Evolutionary conservation across 1,284 basidiomycete genomes (phyloP).

Genomic region (Pseudozyma sp.): DNA sequence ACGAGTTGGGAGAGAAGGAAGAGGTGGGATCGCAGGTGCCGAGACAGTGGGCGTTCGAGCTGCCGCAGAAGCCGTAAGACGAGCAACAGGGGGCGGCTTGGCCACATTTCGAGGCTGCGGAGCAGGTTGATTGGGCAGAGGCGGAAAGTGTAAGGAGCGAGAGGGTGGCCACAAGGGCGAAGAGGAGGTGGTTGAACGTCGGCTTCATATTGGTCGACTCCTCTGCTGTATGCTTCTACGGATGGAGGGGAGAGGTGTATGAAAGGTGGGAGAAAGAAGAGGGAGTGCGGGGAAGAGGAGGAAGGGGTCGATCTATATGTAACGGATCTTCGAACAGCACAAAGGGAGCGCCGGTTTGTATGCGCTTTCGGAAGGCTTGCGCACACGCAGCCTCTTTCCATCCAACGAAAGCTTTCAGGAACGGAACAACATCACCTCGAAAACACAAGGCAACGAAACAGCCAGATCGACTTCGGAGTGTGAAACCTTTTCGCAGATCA

Average conservation of each 20-base stretch:
- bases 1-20: conserved; percentile 41
- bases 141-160: conserved; percentile 14
- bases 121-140: conserved; percentile 22
- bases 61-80: conserved; percentile 49
- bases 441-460: background rate
- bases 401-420: conserved; percentile 1
- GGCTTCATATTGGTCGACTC: conserved; percentile 10
- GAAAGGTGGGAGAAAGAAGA: background rate
- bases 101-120: conserved; percentile 28
- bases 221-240: background rate
- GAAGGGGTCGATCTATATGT: background rate
- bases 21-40: conserved; percentile 44
- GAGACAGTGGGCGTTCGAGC: conserved; percentile 27
- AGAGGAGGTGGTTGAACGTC: conserved; percentile 18
- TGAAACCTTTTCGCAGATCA: background rate
- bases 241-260: conserved; percentile 6
- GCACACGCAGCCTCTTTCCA: too few relatives aligned
- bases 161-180: conserved; percentile 23
- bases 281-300: background rate
- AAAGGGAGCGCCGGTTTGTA: background rate
- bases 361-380: background rate
- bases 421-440: background rate
- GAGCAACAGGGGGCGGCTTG: conserved; percentile 38
- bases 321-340: too few relatives aligned
- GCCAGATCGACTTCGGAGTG: conserved; percentile 7